Evolutionary conservation across 257 asterid species (phyloP).

Genomic region (Plantago ovata): DNA sequence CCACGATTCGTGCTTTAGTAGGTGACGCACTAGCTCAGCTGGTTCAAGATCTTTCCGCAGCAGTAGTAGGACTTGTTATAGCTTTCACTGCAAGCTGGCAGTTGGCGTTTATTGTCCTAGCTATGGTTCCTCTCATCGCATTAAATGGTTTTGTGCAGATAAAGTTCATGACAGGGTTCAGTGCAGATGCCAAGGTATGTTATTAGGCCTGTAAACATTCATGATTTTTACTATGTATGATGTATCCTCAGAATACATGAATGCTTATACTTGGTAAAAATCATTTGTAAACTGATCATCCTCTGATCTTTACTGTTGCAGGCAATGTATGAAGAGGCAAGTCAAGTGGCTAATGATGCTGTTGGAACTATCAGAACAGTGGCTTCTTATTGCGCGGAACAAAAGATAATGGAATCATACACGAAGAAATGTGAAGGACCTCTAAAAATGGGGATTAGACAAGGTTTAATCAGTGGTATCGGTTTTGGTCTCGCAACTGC

Average conservation of each 20-base stretch:
- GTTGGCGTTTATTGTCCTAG: conserved; percentile 51
- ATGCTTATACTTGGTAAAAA: not conserved
- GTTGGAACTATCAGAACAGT: conserved; percentile 42
- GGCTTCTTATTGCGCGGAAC: conserved; percentile 40
- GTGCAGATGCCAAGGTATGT: conserved; percentile 24
- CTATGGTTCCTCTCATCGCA: conserved; percentile 39
- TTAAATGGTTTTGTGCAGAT: conserved; percentile 28
- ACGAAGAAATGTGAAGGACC: conserved; percentile 28
- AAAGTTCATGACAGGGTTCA: conserved; percentile 17
- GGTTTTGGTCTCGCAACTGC: conserved; percentile 30
- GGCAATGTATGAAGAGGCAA: conserved; percentile 36
- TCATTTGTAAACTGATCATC: not conserved
- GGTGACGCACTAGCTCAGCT: conserved; percentile 35
- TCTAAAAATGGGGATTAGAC: conserved; percentile 21
- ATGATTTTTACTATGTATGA: no score
- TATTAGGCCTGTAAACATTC: no score
- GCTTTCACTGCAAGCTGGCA: conserved; percentile 55
- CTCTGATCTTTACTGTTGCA: conserved; percentile 1
- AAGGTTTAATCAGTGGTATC: conserved; percentile 31
- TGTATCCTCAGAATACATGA: not conserved
- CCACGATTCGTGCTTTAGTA: conserved; percentile 30
- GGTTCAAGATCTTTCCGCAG: conserved; percentile 35
- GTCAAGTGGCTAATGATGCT: conserved; percentile 39
- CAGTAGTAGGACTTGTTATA: conserved; percentile 35
- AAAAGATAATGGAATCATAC: conserved; percentile 33